Conservation (phyloP, 148 eudicot genomes). For the Suaeda aralocaspica region DNA sequence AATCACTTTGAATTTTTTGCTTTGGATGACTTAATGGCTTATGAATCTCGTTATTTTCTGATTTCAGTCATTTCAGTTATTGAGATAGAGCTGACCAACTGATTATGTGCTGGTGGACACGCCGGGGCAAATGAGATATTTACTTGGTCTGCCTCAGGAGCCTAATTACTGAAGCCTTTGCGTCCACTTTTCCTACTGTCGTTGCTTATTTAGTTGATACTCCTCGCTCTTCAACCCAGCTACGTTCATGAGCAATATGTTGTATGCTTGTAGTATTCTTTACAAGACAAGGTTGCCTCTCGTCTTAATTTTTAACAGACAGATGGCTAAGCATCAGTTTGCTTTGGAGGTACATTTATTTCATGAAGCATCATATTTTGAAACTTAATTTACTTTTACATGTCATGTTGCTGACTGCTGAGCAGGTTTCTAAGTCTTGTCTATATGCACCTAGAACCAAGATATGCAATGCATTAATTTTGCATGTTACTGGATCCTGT, state of each 20-base stretch:
- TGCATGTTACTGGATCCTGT: too few species aligned
- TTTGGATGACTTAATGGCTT: too few species aligned
- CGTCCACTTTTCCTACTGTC: conserved; percentile 89
- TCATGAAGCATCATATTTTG: not conserved
- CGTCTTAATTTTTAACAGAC: conserved; percentile 83
- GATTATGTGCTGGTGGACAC: conserved; percentile 97
- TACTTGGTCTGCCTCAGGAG: conserved; percentile 99
- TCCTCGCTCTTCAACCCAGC: conserved; percentile 74
- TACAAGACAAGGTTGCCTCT: conserved; percentile 88
- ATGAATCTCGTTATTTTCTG: not conserved
- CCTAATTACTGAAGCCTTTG: conserved; percentile 94
- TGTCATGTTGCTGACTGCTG: not conserved
- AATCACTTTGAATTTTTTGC: too few species aligned
- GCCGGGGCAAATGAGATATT: conserved; percentile 97
- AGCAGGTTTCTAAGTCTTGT: too few species aligned
- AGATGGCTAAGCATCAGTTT: conserved; percentile 93
- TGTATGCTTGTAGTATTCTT: conserved; percentile 95
- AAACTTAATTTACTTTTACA: not conserved
- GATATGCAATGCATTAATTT: too few species aligned
- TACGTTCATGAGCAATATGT: conserved; percentile 96
- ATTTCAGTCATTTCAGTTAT: conserved; percentile 57
- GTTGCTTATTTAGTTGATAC: conserved; percentile 92
- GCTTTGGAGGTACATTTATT: conserved; percentile 72
- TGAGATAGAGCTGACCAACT: conserved; percentile 89
- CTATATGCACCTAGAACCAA: too few species aligned